Evolutionary conservation across 495 filamentous ascomycete species (phyloP), one percentile per base, ranked within the genome.

Genomic region (Penicillium malachiteum): DNA sequence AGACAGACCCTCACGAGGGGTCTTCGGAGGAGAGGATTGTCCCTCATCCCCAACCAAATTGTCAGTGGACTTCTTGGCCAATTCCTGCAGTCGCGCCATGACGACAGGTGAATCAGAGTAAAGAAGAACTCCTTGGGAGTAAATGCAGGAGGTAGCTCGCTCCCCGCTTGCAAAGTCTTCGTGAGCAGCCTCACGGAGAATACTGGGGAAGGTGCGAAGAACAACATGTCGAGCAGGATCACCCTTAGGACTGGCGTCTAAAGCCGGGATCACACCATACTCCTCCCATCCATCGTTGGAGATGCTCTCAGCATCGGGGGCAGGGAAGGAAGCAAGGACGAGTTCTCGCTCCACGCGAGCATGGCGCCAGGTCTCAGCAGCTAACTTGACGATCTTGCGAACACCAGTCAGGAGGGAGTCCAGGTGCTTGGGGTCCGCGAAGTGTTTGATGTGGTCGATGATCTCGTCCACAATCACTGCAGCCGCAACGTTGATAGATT

Each of bases 361-460:
- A 61, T 83, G 81, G 17, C 84, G 69, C 84, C 84, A 87, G 3
- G 84, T 86, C 52, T 87, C 84, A 0, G 84, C 81, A 0, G 84
- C 84, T 6, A 82, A 74, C 54, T 87, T 87, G 17, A 87, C 84
- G 44, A 86, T 82, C 50, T 78, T 77, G 26, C 79, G 71, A 9
- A 87, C 78, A 8, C 72, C 76, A 1, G 66, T 73, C 11, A 75
- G 66, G 8, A 86, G 72, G 3, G 77, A 65, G 34, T 87, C 82
- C 37, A 81, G 70, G 49, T 79, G 78, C 12, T 71, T 72, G 13
- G 79, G 77, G 47, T 84, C 81, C 5, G 80, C 77, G 48, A 85
- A 85, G 52, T 82, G 79, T 52, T 76, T 80, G 59, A 87, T 78
- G 16, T 79, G 78, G 50, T 75, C 75, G 35, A 83, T 70, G 48